phyloP scores from a whole-genome alignment of 179 eudicot genomes.

The Pouteria campechiana region DNA sequence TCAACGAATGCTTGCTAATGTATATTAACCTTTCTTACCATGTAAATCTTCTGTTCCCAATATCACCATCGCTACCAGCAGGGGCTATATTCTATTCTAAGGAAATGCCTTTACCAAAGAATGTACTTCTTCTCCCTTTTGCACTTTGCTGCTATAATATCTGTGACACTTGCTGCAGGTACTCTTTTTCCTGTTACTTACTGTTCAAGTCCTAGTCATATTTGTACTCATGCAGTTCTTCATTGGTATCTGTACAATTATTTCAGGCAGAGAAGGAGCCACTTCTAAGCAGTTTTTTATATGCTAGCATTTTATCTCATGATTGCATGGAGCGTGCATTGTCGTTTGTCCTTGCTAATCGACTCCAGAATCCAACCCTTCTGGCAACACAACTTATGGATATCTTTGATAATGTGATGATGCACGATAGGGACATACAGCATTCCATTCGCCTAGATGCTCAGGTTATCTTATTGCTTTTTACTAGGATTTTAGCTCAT shows the following conservation, averaged over 20 bases:
- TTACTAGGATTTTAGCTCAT: too few species aligned
- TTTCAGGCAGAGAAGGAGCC: conserved; percentile 66
- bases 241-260: background rate
- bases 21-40: too few species aligned
- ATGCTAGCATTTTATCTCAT: conserved; percentile 46
- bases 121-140: too few species aligned
- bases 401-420: conserved; percentile 30
- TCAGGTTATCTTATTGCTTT: conserved; percentile 26
- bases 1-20: too few species aligned
- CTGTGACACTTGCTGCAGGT: too few species aligned
- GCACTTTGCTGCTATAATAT: background rate
- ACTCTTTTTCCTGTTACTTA: background rate
- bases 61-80: too few species aligned
- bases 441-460: conserved; percentile 46
- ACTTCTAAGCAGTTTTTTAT: conserved; percentile 48
- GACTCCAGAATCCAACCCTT: conserved; percentile 42
- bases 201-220: background rate
- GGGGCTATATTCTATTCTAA: too few species aligned
- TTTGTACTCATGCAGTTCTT: background rate
- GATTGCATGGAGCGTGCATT: conserved; percentile 40
- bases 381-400: conserved; percentile 46
- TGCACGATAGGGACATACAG: conserved; percentile 30
- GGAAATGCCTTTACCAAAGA: too few species aligned
- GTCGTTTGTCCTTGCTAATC: conserved; percentile 47
- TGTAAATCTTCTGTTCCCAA: too few species aligned